Evolutionary conservation across 164 flowering plant species (phyloP), one percentile per base, ranked within the genome.

Genomic region (Chloranthus sessilifolius): DNA sequence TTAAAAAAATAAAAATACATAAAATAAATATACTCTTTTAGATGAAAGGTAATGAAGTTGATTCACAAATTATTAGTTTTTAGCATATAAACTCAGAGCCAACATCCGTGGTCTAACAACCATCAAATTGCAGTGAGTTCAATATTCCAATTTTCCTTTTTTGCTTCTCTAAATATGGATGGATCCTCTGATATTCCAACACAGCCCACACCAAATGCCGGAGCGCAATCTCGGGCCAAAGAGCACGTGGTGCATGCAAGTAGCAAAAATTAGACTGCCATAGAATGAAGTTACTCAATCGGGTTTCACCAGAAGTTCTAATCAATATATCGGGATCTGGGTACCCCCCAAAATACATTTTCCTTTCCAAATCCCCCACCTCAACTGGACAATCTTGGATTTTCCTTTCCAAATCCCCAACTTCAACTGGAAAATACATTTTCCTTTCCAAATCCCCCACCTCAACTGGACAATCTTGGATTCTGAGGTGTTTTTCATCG

Each of bases 281-380:
- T 2, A 73, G 53, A 17, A 78, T 74, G 56, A 75, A 78, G 53
- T 78, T 78, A 46, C 80, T 75, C 29, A 78, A 19, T 2, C 80
- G 63, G 21, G 62, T 56, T 60, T 65, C 76, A 15, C 83, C 78
- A 1, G 76, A 75, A 16, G 76, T 73, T 10, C 78, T 64, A 7
- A 78, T 40, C 22, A 78, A 23, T 16, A 78, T 61, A 37, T 75
- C 76, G 21, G 80, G 76, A 29, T 78, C 76, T 15, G 78, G 83
- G 15, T 63, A 56, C 24, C 58, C 59, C 0, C 64, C 59, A 55
- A 57, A 55, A 33, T 68, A 73, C 78, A 78, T 63, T 23, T 66
- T 67, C 63, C 43, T 70, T 66, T 75, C 74, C 26, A 75, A 43
- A 53, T 75, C 74, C 0, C 15, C 41, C 21, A 69, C 4, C 14